Evolutionary conservation across 2,329 filamentous ascomycete species (phyloP).

Genomic region (Pseudogymnoascus verrucosus): DNA sequence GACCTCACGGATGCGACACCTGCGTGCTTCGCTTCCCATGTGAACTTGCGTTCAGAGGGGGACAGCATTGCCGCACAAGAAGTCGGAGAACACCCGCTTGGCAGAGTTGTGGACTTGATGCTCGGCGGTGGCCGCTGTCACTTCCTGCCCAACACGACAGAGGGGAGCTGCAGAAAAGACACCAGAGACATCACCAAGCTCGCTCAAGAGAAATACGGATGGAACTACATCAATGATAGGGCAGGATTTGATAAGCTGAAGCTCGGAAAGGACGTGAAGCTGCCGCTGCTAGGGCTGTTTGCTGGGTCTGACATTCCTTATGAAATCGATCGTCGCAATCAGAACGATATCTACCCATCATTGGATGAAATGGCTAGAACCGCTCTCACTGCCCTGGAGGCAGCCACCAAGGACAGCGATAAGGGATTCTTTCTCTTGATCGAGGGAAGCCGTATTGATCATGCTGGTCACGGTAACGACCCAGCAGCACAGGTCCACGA

Average conservation of each 20-base stretch:
- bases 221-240: slow-evolving; percentile 67
- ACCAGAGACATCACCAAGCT: slow-evolving; percentile 64
- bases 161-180: slow-evolving; percentile 76
- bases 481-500: slow-evolving; percentile 81
- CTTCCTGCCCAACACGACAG: slow-evolving; percentile 75
- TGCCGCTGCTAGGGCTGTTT: slow-evolving; percentile 82
- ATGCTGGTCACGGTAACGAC: slow-evolving; percentile 82
- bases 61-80: slow-evolving; percentile 91
- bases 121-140: slow-evolving; percentile 89
- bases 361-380: slow-evolving; percentile 85
- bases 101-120: slow-evolving; percentile 83
- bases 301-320: slow-evolving; percentile 79
- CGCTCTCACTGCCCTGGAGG: slow-evolving; percentile 69
- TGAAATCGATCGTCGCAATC: slow-evolving; percentile 78
- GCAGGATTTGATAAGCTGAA: slow-evolving; percentile 68
- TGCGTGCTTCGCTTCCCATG: slow-evolving; percentile 88
- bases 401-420: slow-evolving; percentile 74
- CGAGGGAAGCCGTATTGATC: slow-evolving; percentile 91
- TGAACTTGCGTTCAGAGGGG: slow-evolving; percentile 69
- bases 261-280: slow-evolving; percentile 55
- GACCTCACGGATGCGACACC: slow-evolving; percentile 93
- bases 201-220: slow-evolving; percentile 68
- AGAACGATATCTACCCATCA: slow-evolving; percentile 75
- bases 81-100: slow-evolving; percentile 78
- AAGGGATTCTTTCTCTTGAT: slow-evolving; percentile 99